Base-by-base conservation (phyloP, 2,329 filamentous ascomycete genomes). In the Fusarium sulawesiense region DNA sequence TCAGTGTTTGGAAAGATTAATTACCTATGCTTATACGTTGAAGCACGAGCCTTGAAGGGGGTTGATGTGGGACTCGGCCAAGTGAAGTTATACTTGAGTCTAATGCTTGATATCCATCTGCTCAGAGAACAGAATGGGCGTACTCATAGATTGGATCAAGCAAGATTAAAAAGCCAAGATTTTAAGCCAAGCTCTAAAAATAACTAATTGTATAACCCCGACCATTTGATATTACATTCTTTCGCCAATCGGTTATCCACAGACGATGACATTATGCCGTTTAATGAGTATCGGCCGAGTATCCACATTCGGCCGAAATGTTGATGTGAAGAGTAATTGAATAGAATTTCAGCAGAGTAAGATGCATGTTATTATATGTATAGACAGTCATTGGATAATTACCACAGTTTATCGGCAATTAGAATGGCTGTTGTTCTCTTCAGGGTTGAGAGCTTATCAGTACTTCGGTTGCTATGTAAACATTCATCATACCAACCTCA, bases 211-310 rank as follows among this genome's bases (percentile, higher is more conserved):
- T 25, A 53, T 34, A 21, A 44, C 41, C 41, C 41, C 41, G 21
- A 44, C 41, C 21, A 44, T 44, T 16, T 44, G 21, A 44, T 44
- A 53, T 42, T 27, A 42, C 49, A 42, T 53, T 53, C 32, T 42
- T 53, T 53, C 49, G 49, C 49, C 49, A 53, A 53, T 53, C 49
- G 49, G 49, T 53, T 41, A 40, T 53, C 49, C 49, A 53, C 25
- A 23, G 34, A 53, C 49, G 49, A 53, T 53, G 49, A 29, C 32
- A 53, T 53, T 53, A 53, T 53, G 49, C 49, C 14, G 37, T 53
- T 53, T 53, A 42, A 53, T 53, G 49, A 53, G 34, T 34, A 55
- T 27, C 51, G 51, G 51, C 51, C 51, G 51, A 55, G 41, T 47
- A 25, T 16, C 51, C 42, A 55, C 41, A 9, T 18, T 13, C 51